Evolutionary conservation across 2,329 filamentous ascomycete genomes (phyloP).

Genomic region (Trichoderma sp.): DNA sequence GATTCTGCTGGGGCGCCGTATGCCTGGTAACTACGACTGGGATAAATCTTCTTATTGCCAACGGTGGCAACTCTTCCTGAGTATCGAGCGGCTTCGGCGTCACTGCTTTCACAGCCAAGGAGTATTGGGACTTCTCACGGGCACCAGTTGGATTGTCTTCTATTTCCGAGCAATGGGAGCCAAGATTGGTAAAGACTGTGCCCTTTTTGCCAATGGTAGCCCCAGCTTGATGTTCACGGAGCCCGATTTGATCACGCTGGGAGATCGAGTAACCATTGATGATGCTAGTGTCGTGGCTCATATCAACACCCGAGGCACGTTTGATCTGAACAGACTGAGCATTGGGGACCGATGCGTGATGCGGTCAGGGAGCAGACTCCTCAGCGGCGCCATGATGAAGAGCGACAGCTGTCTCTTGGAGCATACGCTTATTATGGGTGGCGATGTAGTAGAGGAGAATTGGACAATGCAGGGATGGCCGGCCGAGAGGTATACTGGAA

Average conservation of each 20-base stretch:
- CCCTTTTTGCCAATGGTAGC: slow-evolving; percentile 51
- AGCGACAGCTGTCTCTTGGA: slow-evolving; percentile 52
- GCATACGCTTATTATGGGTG: slow-evolving; percentile 56
- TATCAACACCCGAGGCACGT: slow-evolving; percentile 55
- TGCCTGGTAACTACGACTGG: slow-evolving; percentile 55
- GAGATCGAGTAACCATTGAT: slow-evolving; percentile 52
- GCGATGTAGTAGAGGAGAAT: slow-evolving; percentile 51
- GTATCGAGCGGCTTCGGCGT: slow-evolving; percentile 48
- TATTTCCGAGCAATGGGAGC: slow-evolving; percentile 55
- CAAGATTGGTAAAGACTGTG: slow-evolving; percentile 52
- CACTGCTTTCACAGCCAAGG: slow-evolving; percentile 50
- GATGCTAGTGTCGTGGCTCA: slow-evolving; percentile 55
- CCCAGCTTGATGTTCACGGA: slow-evolving; percentile 55
- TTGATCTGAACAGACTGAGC: slow-evolving; percentile 49
- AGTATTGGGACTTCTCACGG: slow-evolving; percentile 51
- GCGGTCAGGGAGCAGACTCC: slow-evolving; percentile 48
- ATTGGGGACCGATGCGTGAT: slow-evolving; percentile 52
- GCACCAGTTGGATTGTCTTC: slow-evolving; percentile 49
- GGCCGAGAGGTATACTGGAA: slow-evolving; percentile 25
- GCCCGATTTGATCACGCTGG: slow-evolving; percentile 53
- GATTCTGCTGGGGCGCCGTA: slow-evolving; percentile 48
- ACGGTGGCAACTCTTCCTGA: slow-evolving; percentile 54
- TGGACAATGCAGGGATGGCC: slow-evolving; percentile 56
- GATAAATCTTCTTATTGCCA: slow-evolving; percentile 56
- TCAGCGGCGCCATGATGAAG: slow-evolving; percentile 53